Conservation (phyloP, 78 protist genomes). For the Creolimax fragrantissima region DNA sequence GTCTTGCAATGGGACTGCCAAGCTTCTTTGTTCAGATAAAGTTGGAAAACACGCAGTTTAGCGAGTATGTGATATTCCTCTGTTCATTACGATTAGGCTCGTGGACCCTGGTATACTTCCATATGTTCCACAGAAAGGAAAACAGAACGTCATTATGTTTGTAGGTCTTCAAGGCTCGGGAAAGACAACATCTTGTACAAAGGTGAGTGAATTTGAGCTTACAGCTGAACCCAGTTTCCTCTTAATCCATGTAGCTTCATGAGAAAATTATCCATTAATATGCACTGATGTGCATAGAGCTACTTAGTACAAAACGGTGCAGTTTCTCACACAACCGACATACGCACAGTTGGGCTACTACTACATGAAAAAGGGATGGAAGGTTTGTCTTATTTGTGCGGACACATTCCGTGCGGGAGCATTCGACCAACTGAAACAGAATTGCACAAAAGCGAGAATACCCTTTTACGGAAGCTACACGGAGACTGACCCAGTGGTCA, state of each 20-base stretch:
- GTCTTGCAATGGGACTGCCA: neutral
- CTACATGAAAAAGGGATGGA: conserved; percentile 86
- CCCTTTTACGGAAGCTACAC: conserved; percentile 87
- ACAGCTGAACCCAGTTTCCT: neutral
- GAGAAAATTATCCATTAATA: neutral
- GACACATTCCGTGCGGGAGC: conserved; percentile 99
- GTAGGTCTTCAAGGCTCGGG: conserved; percentile 97
- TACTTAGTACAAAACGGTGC: neutral
- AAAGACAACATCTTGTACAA: conserved; percentile 84
- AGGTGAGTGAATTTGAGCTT: neutral
- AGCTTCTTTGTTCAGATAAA: too few species aligned
- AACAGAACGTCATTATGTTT: conserved; percentile 90
- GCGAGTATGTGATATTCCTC: too few species aligned
- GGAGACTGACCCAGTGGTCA: conserved; percentile 86
- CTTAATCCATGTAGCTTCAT: neutral
- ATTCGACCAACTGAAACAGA: conserved; percentile 95
- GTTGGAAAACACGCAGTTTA: too few species aligned
- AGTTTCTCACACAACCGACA: too few species aligned
- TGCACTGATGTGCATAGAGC: neutral
- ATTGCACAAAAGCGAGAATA: conserved; percentile 87
- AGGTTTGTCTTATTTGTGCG: conserved; percentile 88
- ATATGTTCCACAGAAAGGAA: conserved; percentile 72
- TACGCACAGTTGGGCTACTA: conserved; percentile 82
- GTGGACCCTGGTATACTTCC: conserved; percentile 84
- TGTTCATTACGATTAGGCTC: too few species aligned